Base-by-base conservation (phyloP, 257 asterid genomes). In the Scutellaria barbata region DNA sequence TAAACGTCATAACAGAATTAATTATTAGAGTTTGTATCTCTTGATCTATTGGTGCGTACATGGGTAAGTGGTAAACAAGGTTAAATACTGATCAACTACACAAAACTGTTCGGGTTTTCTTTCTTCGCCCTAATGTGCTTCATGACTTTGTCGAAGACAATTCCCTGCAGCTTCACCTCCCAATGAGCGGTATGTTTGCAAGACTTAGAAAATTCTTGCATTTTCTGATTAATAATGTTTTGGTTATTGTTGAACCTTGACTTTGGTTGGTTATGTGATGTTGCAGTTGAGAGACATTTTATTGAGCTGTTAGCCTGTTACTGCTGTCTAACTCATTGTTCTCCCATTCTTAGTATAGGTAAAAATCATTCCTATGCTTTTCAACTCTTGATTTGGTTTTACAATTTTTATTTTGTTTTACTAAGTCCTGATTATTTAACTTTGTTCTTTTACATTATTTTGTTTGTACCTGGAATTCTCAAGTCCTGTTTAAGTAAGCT, bases 61-160 rank as follows among this genome's bases (percentile, higher is more conserved):
- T 42, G 54, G 50, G 63, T 46, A 41, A 43, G 65, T 14, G 65
- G 54, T 46, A 17, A 66, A 54, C 9, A 16, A 47, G 66, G 55
- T 64, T 46, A 30, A 46, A 59, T 22, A 45, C 10, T 59, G 20
- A n/a, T 42, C 12, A 5, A 18, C 39, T 46, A 10, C 45, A 47
- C 54, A 10, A 41, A 55, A 22, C 64, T 45, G 35, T 43, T 18
- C 63, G 8, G 7, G 57, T 20, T 73, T 59, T 16, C 42, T 25
- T 54, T 68, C 39, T 61, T 18, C 7, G 39, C 60, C 57, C 55
- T 7, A 13, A 10, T 39, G 12, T n/a, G 16, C 30, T 35, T 52
- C 57, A 63, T 51, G 43, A 40, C 73, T 54, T 54, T 5, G 42
- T 52, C 46, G 39, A 75, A 68, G 37, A 40, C 30, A 60, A 52